Percentiles rank a stretch among this genome's conserved stretches.
phyloP scores from a whole-genome alignment of 2,329 filamentous ascomycete genomes.

The Aspergillus fumigatiaffinis region DNA sequence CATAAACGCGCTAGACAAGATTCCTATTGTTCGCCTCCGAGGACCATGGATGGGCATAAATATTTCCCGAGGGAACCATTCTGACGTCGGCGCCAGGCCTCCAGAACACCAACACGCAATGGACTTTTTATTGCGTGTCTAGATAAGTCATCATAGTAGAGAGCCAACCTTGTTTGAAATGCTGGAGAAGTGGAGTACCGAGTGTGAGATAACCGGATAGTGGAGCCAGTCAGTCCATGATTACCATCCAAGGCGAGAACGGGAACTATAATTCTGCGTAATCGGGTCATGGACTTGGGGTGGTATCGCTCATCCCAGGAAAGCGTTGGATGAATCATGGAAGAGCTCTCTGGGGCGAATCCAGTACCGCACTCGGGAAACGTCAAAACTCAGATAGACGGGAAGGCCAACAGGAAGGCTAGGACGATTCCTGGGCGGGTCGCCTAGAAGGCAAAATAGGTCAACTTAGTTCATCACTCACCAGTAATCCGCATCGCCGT shows the following conservation, averaged over 20 bases:
- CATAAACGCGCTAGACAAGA: neutral
- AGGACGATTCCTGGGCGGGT: slow-evolving; percentile 5
- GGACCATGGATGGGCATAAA: neutral
- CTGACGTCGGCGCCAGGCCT: slow-evolving; percentile 9
- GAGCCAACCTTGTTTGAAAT: neutral
- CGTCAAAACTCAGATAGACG: neutral
- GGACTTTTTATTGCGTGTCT: neutral
- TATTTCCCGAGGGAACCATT: slow-evolving; percentile 5
- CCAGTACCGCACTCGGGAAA: neutral
- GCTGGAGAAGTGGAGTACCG: slow-evolving; percentile 7
- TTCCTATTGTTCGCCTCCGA: neutral
- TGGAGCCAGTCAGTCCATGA: neutral
- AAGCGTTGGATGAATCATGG: slow-evolving; percentile 4
- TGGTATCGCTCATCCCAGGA: neutral
- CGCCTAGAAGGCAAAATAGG: neutral
- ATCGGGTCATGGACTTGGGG: neutral
- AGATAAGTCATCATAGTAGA: neutral
- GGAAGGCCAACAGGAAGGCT: neutral
- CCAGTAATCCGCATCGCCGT: neutral
- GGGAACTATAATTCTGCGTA: neutral
- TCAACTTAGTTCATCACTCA: neutral
- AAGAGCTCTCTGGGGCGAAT: neutral
- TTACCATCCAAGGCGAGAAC: neutral
- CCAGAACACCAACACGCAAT: neutral
- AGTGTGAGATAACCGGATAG: slow-evolving; percentile 1